A percentile compares a stretch with the other conserved stretches of the same genome.
Evolutionary conservation across 768 basidiomycete species (phyloP).

Genomic region (Leccinum broughii): DNA sequence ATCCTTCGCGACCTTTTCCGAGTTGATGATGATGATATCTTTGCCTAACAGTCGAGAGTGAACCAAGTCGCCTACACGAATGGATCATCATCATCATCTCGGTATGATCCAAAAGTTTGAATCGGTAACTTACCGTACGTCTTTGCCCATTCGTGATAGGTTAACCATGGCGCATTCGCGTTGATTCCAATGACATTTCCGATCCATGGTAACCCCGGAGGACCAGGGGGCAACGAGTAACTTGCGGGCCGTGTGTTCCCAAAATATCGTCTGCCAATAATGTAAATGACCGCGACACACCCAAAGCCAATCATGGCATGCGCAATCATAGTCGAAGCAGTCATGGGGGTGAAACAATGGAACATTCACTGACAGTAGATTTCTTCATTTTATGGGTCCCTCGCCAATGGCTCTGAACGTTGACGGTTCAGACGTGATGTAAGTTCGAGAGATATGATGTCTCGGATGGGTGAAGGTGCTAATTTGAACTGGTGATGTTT

Average conservation of each 20-base stretch:
- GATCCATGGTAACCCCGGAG: not conserved
- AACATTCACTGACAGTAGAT: not conserved
- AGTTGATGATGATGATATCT: conserved; percentile 1
- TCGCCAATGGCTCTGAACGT: not conserved
- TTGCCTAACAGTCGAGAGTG: not conserved
- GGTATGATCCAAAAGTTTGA: not conserved
- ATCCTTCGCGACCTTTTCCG: not conserved
- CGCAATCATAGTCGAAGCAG: not conserved
- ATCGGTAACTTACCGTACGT: not conserved
- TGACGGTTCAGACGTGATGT: not conserved
- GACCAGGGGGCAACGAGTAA: not conserved
- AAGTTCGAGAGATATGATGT: not conserved
- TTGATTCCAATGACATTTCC: not conserved
- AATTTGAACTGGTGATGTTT: not conserved
- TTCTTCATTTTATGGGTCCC: not conserved
- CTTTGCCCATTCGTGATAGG: conserved; percentile 1
- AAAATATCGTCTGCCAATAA: not conserved
- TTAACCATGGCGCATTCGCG: not conserved
- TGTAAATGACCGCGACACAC: not conserved
- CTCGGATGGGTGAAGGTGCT: not conserved
- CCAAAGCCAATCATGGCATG: not conserved
- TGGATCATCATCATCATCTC: not conserved
- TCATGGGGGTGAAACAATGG: not conserved
- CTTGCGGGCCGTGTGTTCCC: not conserved
- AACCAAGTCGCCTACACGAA: not conserved